A percentile compares a stretch with the other conserved stretches of the same genome.
These are phyloP conservation scores for Zarea fungicola DNA, from an alignment of 2,329 filamentous ascomycete genomes.

Conservation along the genomic window DNA sequence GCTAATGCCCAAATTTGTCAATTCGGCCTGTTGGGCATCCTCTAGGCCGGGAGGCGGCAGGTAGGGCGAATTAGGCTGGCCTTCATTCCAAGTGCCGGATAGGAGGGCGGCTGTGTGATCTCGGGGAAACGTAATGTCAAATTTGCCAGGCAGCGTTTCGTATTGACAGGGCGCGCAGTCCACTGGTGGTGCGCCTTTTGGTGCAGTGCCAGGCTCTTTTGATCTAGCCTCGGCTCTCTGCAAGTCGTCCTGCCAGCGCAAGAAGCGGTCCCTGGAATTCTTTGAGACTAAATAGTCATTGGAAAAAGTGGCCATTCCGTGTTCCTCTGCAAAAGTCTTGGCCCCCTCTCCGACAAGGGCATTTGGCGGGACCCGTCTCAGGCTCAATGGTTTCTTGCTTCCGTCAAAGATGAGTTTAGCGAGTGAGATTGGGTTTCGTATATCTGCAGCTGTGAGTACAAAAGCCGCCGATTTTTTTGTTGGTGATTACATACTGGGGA, in stretches of 20 bases:
- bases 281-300: constrained; percentile 76
- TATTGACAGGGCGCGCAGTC: constrained; percentile 27
- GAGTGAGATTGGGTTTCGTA: constrained; percentile 87
- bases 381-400: constrained; percentile 69
- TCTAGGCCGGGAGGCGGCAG: constrained; percentile 10
- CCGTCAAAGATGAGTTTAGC: constrained; percentile 78
- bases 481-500: constrained; percentile 63
- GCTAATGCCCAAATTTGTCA: constrained; percentile 1
- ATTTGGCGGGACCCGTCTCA: constrained; percentile 87
- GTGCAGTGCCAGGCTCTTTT: constrained; percentile 21
- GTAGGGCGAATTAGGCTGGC: constrained; percentile 53
- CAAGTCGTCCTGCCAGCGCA: constrained; percentile 73
- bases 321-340: constrained; percentile 74
- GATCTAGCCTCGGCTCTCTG: constrained; percentile 50
- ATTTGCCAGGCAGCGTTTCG: constrained; percentile 26
- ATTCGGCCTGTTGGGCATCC: constrained; percentile 4
- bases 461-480: background rate
- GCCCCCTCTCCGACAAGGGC: constrained; percentile 84
- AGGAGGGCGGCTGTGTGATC: constrained; percentile 52
- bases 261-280: constrained; percentile 71
- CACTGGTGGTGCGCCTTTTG: constrained; percentile 15
- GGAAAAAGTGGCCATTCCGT: constrained; percentile 67
- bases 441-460: constrained; percentile 48
- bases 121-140: constrained; percentile 22
- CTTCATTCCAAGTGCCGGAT: constrained; percentile 57